A percentile compares a stretch with the other conserved stretches of the same genome.
Conservation (phyloP, 108 stramenopile species). For the Seminavis robusta region DNA sequence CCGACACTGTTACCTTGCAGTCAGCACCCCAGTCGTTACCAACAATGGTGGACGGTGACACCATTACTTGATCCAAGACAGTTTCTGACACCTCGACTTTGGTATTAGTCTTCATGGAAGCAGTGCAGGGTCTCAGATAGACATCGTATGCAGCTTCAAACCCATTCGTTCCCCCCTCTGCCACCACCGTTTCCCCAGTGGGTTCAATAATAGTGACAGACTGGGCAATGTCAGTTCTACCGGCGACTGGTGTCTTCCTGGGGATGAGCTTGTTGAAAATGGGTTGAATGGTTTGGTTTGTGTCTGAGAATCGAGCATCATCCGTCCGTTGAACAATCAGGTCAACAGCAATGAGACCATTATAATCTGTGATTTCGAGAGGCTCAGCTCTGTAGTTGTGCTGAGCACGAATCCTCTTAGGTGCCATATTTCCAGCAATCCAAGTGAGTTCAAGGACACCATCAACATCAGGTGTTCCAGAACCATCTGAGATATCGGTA, state of each 20-base stretch:
- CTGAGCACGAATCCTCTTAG: slow-evolving; percentile 2
- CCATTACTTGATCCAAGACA: slow-evolving; percentile 4
- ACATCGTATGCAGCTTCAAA: slow-evolving; percentile 23
- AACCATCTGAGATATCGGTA: not conserved
- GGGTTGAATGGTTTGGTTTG: slow-evolving; percentile 17
- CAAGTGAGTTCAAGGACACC: not conserved
- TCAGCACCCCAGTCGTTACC: slow-evolving; percentile 4
- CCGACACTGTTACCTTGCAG: slow-evolving; percentile 20
- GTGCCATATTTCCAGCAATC: not conserved
- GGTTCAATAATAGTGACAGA: slow-evolving; percentile 19
- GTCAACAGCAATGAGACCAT: slow-evolving; percentile 11
- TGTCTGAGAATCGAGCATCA: slow-evolving; percentile 16
- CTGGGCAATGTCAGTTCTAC: slow-evolving; percentile 15
- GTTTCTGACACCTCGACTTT: slow-evolving; percentile 2
- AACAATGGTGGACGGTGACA: not conserved
- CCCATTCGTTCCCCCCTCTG: slow-evolving; percentile 29
- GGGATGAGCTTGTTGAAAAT: slow-evolving; percentile 18
- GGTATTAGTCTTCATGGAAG: slow-evolving; percentile 1
- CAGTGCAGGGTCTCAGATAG: slow-evolving; percentile 27
- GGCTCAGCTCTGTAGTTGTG: slow-evolving; percentile 13
- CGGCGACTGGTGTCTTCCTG: not conserved
- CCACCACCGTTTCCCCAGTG: slow-evolving; percentile 10
- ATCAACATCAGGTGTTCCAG: not conserved
- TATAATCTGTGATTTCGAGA: slow-evolving; percentile 20
- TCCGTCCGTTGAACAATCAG: slow-evolving; percentile 9